Evolutionary conservation across 768 basidiomycete genomes (phyloP), one percentile per base, ranked within the genome.

Genomic region (Mycena alexandri): DNA sequence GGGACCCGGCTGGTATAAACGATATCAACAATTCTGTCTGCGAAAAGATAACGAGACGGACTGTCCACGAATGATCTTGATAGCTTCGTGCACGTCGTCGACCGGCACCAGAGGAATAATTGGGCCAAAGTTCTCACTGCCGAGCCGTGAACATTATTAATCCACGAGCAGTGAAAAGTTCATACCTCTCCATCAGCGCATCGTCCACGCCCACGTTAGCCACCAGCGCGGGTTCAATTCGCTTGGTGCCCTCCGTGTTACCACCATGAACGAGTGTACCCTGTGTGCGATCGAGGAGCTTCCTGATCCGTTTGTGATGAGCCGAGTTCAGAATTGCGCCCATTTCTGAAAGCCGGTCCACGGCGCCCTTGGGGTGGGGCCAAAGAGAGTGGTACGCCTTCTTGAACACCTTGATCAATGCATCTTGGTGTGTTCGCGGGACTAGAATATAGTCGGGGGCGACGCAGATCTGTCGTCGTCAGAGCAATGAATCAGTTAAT

Each of bases 391-490:
- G 70, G 53, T 83, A 87, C 81, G 77, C 79, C 24, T 81, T 80
- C 66, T 81, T 78, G 25, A 87, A 68, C 11, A 81, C 86, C 17
- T 75, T 75, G 22, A 83, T 61, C 24, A 86, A 65, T 33, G 66
- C 72, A 25, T 83, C 83, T 62, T 85, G 78, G n/a, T 78, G 75
- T 9, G 75, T 74, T 42, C 78, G 76, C 9, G 80, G 82, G 11
- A 88, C 79, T 17, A 88, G 79, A 22, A 84, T 71, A 65, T 86
- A 86, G 70, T 87, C 84, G 0, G 84, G 84, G 8, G 84, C 79
- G 5, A 83, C 74, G 52, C 88, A 88, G 1, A 81, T 80, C 81
- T 87, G 75, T 10, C 86, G n/a, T n/a, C n/a, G n/a, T n/a, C 86
- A 21, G 36, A 22, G 21, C 5, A 24, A 54, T 3, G 51, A 12